A percentile compares a stretch with the other conserved stretches of the same genome.
These are phyloP conservation scores for Candida parachauliodes DNA, from an alignment of 805 yeast species.

Conservation along the genomic window DNA sequence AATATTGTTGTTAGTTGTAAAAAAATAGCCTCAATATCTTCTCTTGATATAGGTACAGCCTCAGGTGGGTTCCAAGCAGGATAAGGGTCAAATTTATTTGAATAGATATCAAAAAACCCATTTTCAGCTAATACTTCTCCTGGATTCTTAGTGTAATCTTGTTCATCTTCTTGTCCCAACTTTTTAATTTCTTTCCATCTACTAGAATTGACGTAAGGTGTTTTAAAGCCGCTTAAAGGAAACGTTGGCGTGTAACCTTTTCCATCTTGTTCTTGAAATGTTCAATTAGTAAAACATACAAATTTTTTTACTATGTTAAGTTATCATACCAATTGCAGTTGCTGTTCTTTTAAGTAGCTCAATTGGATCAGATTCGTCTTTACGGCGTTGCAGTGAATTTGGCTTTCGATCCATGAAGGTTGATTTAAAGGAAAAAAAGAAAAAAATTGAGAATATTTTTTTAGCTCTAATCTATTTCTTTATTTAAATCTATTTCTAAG, in stretches of 20 bases:
- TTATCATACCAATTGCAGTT: slow-evolving; percentile 17
- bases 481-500: too few relatives aligned
- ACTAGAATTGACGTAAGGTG: slow-evolving; percentile 41
- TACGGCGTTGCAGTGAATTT: slow-evolving; percentile 7
- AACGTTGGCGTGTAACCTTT: slow-evolving; percentile 10
- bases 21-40: slow-evolving; percentile 56
- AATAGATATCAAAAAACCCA: slow-evolving; percentile 41
- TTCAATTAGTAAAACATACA: slow-evolving; percentile 6
- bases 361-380: slow-evolving; percentile 11
- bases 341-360: slow-evolving; percentile 12
- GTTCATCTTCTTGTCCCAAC: slow-evolving; percentile 28
- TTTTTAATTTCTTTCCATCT: slow-evolving; percentile 41
- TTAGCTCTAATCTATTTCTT: too few relatives aligned
- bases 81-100: slow-evolving; percentile 46
- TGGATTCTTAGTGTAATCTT: slow-evolving; percentile 21
- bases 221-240: slow-evolving; percentile 39
- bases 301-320: background rate
- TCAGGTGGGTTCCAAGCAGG: slow-evolving; percentile 49
- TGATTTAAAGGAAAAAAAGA: slow-evolving; percentile 1
- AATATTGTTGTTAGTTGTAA: slow-evolving; percentile 50
- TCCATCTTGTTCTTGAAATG: slow-evolving; percentile 9
- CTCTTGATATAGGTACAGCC: slow-evolving; percentile 46
- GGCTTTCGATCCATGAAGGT: too few relatives aligned
- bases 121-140: slow-evolving; percentile 38
- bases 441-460: too few relatives aligned